Evolutionary conservation across 1,284 basidiomycete genomes (phyloP), one percentile per base, ranked within the genome.

Genomic region (Cutaneotrichosporon cutaneum): DNA sequence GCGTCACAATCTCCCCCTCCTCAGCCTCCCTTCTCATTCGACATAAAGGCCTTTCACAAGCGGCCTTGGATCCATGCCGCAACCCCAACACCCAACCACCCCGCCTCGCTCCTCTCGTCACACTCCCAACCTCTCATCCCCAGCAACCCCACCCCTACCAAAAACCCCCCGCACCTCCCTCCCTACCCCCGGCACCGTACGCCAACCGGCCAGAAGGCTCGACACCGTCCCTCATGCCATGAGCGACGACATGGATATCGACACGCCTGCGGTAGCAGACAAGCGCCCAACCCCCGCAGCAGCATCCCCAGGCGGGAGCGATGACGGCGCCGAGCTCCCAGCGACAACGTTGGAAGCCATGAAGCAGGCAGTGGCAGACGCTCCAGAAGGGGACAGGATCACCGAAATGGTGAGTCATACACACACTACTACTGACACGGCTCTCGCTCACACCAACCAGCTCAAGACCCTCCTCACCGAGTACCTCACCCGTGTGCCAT

Each of bases 391-490:
- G 18, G 39, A 42, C 39, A 64, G 72, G 51, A 54, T 74, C 36
- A 52, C 64, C 26, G 53, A 48, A 21, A 73, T 74, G 70, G 73
- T 74, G 58, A 62, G 73, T 61, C 26, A 42, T 42, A 7, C 39
- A 42, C 18, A 42, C 30, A 30, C n/a, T n/a, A n/a, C n/a, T n/a
- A n/a, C 18, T 18, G 18, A 42, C 16, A 9, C 39, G 7, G 6
- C 14, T 24, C n/a, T 26, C 27, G 9, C n/a, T 18, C 22, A 30
- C n/a, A n/a, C n/a, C n/a, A n/a, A n/a, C n/a, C n/a, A 79, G 77
- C 61, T 74, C 39, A 66, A 70, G 39, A 59, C 72, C 3, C 55
- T 79, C 1, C 51, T 77, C 18, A 60, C 64, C 4, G 61, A 65
- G 11, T 61, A 69, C 24, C 54, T 68, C 0, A 61, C 67, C 8